Percentiles rank a stretch among this genome's conserved stretches.
Conservation (phyloP, 179 eudicot genomes). For the Vitellaria paradoxa region DNA sequence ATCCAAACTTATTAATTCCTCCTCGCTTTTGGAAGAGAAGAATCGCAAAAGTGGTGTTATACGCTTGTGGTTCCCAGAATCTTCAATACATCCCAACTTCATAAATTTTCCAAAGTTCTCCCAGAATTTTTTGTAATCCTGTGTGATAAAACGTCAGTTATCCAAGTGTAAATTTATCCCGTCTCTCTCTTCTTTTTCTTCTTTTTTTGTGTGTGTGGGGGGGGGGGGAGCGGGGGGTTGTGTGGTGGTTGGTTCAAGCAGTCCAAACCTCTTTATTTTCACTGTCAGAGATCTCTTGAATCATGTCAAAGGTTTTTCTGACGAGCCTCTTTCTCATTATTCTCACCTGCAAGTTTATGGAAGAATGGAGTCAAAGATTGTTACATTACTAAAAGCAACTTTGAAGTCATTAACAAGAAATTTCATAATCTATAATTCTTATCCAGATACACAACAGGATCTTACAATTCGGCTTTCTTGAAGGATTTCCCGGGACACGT, state of each 20-base stretch:
- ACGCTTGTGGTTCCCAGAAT: conserved; percentile 90
- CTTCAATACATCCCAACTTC: conserved; percentile 94
- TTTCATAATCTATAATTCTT: neutral
- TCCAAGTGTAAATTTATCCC: neutral
- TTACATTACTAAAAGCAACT: neutral
- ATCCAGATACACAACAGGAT: neutral
- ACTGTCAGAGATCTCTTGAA: conserved; percentile 80
- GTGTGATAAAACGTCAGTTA: conserved; percentile 27
- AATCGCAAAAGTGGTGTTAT: conserved; percentile 80
- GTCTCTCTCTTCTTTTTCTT: no score
- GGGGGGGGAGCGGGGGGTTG: no score
- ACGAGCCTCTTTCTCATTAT: conserved; percentile 96
- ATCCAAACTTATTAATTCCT: conserved; percentile 83
- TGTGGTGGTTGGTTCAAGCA: neutral
- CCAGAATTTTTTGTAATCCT: conserved; percentile 98
- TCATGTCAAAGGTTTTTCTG: conserved; percentile 95
- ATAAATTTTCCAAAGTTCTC: conserved; percentile 96
- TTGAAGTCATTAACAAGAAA: conserved; percentile 3
- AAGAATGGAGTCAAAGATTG: neutral
- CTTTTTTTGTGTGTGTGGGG: no score
- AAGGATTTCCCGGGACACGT: conserved; percentile 96
- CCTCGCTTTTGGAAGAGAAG: conserved; percentile 82
- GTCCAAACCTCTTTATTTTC: conserved; percentile 83
- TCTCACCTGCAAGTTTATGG: conserved; percentile 56
- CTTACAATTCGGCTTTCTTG: conserved; percentile 99